Percentiles rank a stretch among this genome's conserved stretches.
Evolutionary conservation across 257 asterid species (phyloP).

Genomic region (Mentha longifolia): DNA sequence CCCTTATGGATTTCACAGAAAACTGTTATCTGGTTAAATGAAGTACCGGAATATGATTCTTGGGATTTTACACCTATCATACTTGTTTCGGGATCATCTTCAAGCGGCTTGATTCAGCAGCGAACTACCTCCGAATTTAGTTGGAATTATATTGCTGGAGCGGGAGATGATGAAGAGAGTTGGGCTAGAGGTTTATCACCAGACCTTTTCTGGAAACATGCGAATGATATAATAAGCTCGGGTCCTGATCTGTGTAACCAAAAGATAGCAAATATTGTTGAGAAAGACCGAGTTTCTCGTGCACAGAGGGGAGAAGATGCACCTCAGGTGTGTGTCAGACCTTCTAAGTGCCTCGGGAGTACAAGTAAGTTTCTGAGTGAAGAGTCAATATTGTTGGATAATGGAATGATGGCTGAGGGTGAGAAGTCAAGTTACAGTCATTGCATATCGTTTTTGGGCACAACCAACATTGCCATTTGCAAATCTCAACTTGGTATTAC

Average conservation of each 20-base stretch:
- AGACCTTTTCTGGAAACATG: slow-evolving; percentile 82
- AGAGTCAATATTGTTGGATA: slow-evolving; percentile 37
- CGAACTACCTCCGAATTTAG: slow-evolving; percentile 83
- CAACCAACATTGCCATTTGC: slow-evolving; percentile 75
- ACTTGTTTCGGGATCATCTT: slow-evolving; percentile 74
- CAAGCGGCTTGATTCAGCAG: slow-evolving; percentile 54
- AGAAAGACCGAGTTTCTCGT: slow-evolving; percentile 73
- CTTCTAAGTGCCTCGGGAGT: slow-evolving; percentile 45
- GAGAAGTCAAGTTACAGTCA: slow-evolving; percentile 33
- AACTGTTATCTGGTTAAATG: slow-evolving; percentile 95
- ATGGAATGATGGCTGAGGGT: slow-evolving; percentile 28
- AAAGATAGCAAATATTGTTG: slow-evolving; percentile 77
- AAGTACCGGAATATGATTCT: slow-evolving; percentile 89
- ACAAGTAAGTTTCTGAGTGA: slow-evolving; percentile 26
- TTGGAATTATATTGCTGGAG: slow-evolving; percentile 98
- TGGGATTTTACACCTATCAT: slow-evolving; percentile 95
- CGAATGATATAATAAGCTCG: slow-evolving; percentile 72
- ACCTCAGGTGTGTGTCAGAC: slow-evolving; percentile 64
- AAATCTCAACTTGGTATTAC: slow-evolving; percentile 57
- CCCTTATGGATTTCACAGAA: slow-evolving; percentile 96
- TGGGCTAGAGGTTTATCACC: slow-evolving; percentile 94
- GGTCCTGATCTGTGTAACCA: slow-evolving; percentile 86
- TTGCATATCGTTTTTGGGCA: slow-evolving; percentile 63
- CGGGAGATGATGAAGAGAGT: slow-evolving; percentile 99
- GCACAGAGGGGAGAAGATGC: slow-evolving; percentile 76